These are phyloP conservation scores for Helenozyma rhizophorensis DNA, from an alignment of 805 yeast genomes.

Conservation along the genomic window DNA sequence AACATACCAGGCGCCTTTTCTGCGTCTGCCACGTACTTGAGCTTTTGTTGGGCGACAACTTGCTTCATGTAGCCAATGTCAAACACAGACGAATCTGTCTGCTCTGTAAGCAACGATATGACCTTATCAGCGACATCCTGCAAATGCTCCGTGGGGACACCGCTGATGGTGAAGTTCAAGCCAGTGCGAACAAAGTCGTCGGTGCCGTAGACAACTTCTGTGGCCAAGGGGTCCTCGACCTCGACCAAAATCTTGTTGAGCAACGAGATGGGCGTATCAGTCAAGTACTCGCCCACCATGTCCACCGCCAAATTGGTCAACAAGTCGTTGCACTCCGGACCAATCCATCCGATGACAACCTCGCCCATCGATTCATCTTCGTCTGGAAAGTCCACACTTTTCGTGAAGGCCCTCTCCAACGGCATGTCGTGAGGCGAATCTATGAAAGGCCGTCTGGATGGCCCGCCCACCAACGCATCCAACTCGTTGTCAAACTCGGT, in stretches of 20 bases:
- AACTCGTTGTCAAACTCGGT: constrained; percentile 56
- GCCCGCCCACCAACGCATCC: constrained; percentile 33
- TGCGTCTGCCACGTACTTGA: constrained; percentile 55
- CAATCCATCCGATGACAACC: constrained; percentile 70
- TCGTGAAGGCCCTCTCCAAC: constrained; percentile 34
- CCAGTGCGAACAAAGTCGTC: constrained; percentile 68
- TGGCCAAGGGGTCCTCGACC: constrained; percentile 75
- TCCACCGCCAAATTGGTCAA: constrained; percentile 65
- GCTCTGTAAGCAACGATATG: constrained; percentile 48
- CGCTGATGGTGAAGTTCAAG: constrained; percentile 54
- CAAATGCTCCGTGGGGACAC: constrained; percentile 71
- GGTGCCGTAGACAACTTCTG: constrained; percentile 62
- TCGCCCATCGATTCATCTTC: constrained; percentile 83
- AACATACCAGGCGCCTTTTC: constrained; percentile 62
- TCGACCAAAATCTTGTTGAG: constrained; percentile 72
- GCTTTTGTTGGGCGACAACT: constrained; percentile 58
- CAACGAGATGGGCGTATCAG: constrained; percentile 73
- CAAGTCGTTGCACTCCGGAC: constrained; percentile 57
- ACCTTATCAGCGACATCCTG: constrained; percentile 50
- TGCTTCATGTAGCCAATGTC: constrained; percentile 66
- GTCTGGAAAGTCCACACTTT: constrained; percentile 78
- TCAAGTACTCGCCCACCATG: constrained; percentile 65
- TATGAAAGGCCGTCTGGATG: constrained; percentile 66
- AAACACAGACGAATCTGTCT: constrained; percentile 45
- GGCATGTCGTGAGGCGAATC: constrained; percentile 53